phyloP scores from a whole-genome alignment of 1,139 yeast species.

The Tardiomyces digboiensis region DNA sequence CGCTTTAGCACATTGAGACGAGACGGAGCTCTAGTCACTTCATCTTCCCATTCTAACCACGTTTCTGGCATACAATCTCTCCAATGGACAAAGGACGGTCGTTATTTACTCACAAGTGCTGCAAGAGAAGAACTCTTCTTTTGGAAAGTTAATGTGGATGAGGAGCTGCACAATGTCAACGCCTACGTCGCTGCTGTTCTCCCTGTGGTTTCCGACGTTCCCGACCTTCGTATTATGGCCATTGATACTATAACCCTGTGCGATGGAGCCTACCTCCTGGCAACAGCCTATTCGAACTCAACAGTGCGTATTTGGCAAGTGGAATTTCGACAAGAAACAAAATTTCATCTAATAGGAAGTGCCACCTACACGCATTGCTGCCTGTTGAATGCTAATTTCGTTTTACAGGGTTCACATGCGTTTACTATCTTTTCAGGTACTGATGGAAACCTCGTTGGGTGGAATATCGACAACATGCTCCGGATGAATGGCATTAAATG shows the following conservation, averaged over 20 bases:
- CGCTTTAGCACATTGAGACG: slow-evolving; percentile 40
- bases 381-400: slow-evolving; percentile 48
- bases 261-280: slow-evolving; percentile 39
- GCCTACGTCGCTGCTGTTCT: slow-evolving; percentile 20
- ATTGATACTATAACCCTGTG: slow-evolving; percentile 21
- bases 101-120: slow-evolving; percentile 57
- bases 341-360: slow-evolving; percentile 36
- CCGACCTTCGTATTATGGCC: slow-evolving; percentile 87
- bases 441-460: slow-evolving; percentile 67
- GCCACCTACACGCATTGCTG: slow-evolving; percentile 69
- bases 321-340: slow-evolving; percentile 31
- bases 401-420: slow-evolving; percentile 24
- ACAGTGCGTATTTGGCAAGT: slow-evolving; percentile 57
- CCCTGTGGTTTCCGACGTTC: slow-evolving; percentile 38
- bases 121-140: slow-evolving; percentile 84
- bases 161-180: slow-evolving; percentile 8
- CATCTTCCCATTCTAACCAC: slow-evolving; percentile 68
- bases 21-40: slow-evolving; percentile 25
- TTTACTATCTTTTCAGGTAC: slow-evolving; percentile 58
- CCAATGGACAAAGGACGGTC: slow-evolving; percentile 42
- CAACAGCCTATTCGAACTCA: slow-evolving; percentile 82
- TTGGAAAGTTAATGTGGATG: slow-evolving; percentile 46
- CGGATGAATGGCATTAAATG: neutral
- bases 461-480: slow-evolving; percentile 29
- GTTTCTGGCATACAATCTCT: slow-evolving; percentile 81